Conservation (phyloP, 441 rosid species). For the Codiaeum variegatum region DNA sequence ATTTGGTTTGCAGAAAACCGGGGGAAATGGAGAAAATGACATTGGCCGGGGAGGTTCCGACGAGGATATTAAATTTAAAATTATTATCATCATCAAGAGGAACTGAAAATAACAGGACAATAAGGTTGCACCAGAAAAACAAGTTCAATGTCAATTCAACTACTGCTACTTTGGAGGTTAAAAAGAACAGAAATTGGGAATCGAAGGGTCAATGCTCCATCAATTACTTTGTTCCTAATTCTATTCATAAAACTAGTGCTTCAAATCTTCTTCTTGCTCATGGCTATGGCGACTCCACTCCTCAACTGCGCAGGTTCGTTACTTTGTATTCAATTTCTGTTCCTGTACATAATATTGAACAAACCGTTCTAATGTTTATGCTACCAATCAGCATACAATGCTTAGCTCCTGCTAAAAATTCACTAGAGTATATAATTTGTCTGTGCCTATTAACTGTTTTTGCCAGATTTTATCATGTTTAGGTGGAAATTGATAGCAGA, state of each 20-base stretch:
- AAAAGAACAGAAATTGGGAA: slow-evolving; percentile 46
- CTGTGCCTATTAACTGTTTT: background rate
- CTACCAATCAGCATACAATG: background rate
- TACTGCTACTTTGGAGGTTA: slow-evolving; percentile 24
- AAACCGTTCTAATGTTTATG: background rate
- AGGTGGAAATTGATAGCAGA: background rate
- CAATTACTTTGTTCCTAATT: slow-evolving; percentile 51
- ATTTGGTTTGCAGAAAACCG: too few relatives aligned
- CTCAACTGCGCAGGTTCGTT: slow-evolving; percentile 79
- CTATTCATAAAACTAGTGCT: slow-evolving; percentile 25
- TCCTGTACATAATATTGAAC: too few relatives aligned
- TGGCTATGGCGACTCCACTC: slow-evolving; percentile 94
- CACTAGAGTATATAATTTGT: background rate
- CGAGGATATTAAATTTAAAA: too few relatives aligned
- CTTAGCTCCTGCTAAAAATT: background rate
- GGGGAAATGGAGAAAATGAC: too few relatives aligned
- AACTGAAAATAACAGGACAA: too few relatives aligned
- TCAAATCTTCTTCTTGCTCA: slow-evolving; percentile 67
- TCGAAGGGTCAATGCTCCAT: slow-evolving; percentile 72
- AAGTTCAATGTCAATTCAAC: too few relatives aligned
- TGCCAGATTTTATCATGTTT: background rate
- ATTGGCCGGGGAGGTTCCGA: too few relatives aligned
- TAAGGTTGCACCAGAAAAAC: too few relatives aligned
- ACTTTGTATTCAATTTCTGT: too few relatives aligned
- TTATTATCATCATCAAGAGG: too few relatives aligned